A percentile compares a stretch with the other conserved stretches of the same genome.
phyloP scores from a whole-genome alignment of 108 stramenopile genomes.

The Aurantiochytrium sp. region DNA sequence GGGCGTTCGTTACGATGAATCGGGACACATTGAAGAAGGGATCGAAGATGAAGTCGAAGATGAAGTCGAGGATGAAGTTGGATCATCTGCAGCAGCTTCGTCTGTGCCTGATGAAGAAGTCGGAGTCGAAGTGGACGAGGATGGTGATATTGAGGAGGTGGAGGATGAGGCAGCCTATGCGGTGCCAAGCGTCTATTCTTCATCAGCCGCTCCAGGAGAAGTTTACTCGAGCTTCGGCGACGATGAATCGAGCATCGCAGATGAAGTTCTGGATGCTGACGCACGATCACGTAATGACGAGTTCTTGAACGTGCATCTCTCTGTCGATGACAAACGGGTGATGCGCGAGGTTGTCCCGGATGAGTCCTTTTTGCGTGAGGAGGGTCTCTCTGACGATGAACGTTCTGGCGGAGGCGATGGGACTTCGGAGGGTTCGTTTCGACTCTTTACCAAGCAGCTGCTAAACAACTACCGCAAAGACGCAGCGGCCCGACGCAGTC shows the following conservation, averaged over 20 bases:
- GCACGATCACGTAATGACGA: neutral
- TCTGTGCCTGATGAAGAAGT: too few species aligned
- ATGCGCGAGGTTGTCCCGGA: constrained; percentile 4
- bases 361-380: neutral
- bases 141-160: neutral
- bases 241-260: neutral
- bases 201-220: neutral
- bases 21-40: neutral
- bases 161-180: neutral
- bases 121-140: neutral
- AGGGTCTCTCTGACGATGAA: neutral
- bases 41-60: neutral
- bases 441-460: neutral
- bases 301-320: neutral
- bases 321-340: neutral
- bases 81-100: too few species aligned
- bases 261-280: neutral
- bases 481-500: neutral
- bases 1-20: too few species aligned
- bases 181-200: neutral
- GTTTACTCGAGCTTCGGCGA: constrained; percentile 9
- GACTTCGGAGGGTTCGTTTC: neutral
- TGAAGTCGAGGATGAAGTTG: neutral
- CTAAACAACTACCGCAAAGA: neutral
- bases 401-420: neutral